Evolutionary conservation across 2,329 filamentous ascomycete species (phyloP).

Genomic region (Fusarium falciforme): DNA sequence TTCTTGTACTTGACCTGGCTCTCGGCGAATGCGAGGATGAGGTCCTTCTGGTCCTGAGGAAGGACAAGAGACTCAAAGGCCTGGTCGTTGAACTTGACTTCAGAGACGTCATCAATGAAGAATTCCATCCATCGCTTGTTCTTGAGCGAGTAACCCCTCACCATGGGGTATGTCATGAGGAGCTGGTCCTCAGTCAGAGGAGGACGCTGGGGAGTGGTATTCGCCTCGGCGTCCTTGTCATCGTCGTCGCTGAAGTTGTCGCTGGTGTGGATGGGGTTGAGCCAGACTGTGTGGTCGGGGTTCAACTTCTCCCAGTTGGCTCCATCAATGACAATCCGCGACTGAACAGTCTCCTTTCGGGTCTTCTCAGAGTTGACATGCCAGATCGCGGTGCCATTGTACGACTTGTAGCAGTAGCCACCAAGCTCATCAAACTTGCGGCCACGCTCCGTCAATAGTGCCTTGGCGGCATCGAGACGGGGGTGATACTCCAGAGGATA

Average conservation of each 20-base stretch:
- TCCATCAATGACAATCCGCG: conserved; percentile 47
- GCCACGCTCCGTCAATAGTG: conserved; percentile 54
- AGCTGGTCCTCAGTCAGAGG: conserved; percentile 53
- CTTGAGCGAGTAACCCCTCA: conserved; percentile 62
- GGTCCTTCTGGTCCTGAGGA: conserved; percentile 60
- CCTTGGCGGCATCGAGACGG: conserved; percentile 49
- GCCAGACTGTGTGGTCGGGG: conserved; percentile 40
- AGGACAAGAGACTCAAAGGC: conserved; percentile 64
- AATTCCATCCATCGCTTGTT: conserved; percentile 63
- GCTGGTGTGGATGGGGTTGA: conserved; percentile 16
- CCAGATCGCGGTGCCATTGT: conserved; percentile 52
- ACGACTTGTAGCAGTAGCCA: conserved; percentile 61
- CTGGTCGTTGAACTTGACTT: conserved; percentile 60
- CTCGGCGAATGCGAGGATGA: conserved; percentile 63
- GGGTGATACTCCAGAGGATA: conserved; percentile 60
- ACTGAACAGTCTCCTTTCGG: conserved; percentile 44
- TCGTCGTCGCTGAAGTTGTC: conserved; percentile 29
- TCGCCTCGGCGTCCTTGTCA: neutral
- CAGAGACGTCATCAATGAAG: conserved; percentile 57
- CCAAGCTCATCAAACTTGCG: conserved; percentile 57
- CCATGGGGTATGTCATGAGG: conserved; percentile 53
- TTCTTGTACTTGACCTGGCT: conserved; percentile 56
- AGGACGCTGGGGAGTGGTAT: conserved; percentile 27
- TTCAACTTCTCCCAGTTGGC: conserved; percentile 48
- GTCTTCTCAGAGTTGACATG: conserved; percentile 38